Evolutionary conservation across 2,329 filamentous ascomycete genomes (phyloP), one percentile per base, ranked within the genome.

Genomic region (Byssothecium circinans): DNA sequence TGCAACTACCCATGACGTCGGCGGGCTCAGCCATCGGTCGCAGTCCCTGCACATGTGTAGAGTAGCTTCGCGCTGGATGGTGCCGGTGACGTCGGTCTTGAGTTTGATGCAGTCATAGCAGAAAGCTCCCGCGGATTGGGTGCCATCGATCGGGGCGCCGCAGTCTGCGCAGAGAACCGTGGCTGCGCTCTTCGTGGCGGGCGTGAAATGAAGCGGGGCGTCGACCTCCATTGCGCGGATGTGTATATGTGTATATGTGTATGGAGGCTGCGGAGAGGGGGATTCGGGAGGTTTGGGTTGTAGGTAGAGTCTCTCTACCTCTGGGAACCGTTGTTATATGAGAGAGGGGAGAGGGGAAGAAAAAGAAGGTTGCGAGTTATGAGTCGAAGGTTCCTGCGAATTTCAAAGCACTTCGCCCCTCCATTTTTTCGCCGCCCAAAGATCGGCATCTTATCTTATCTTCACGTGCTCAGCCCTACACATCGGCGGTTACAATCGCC

Each of bases 111-210:
- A 97, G 78, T 97, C 92, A 72, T 90, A 90, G 77, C 94, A 99
- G 47, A 96, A 85, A 33, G 94, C 91, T 53, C 91, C 91, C 2
- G 85, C 62, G 6, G 85, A 57, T 12, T 56, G 84, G 15, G 91
- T 96, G 72, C 94, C 94, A 73, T 96, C 91, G 65, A 99, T 96
- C 32, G 92, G 87, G 51, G 89, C 91, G 67, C 92, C 94, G 73
- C 94, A 99, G 80, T 97, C 96, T 78, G 90, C 96, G 75, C 94
- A 99, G 49, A 99, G 87, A 68, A 97, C 96, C n/a, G 83, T 86
- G 54, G 83, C 82, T 54, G 75, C 64, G 49, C 58, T 72, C 52
- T 70, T 68, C 23, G 65, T 59, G 39, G 60, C 58, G 48, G 73
- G 69, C 49, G 67, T 68, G 55, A 76, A 71, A 40, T 68, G 57